Percentiles rank a stretch among this genome's conserved stretches.
Conservation (phyloP, 2,329 filamentous ascomycete genomes). For the Ophiostoma piceae region DNA sequence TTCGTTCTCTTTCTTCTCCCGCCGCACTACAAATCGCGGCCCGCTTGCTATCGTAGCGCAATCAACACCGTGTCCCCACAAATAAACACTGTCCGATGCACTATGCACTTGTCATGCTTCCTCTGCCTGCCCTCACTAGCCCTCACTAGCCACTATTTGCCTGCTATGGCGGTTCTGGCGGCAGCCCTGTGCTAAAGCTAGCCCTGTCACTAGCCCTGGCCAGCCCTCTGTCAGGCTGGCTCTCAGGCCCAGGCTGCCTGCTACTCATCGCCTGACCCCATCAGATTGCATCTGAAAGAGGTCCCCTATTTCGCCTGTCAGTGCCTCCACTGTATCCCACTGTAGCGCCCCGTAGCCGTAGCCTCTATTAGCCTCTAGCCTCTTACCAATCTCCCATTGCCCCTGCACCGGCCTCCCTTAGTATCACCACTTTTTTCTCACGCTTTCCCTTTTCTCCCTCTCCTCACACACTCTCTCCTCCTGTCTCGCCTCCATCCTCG, state of each 20-base stretch:
- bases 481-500: not conserved
- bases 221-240: not conserved
- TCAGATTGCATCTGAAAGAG: not conserved
- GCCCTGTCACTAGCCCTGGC: constrained; percentile 1
- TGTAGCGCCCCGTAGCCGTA: not conserved
- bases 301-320: constrained; percentile 7
- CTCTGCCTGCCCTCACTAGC: not conserved
- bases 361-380: not conserved
- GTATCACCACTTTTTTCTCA: constrained; percentile 18
- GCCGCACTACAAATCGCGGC: not conserved
- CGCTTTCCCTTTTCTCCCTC: constrained; percentile 12
- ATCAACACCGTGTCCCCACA: not conserved
- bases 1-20: constrained; percentile 3
- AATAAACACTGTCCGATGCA: not conserved
- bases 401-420: not conserved
- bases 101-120: not conserved
- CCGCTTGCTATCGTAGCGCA: not conserved
- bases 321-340: not conserved
- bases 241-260: not conserved
- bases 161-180: constrained; percentile 3
- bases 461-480: not conserved
- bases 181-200: constrained; percentile 7
- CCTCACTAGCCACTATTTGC: not conserved
- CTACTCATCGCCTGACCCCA: not conserved
- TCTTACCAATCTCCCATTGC: not conserved